phyloP scores from a whole-genome alignment of 139 green algal genomes.

The Coelastrella sp. region DNA sequence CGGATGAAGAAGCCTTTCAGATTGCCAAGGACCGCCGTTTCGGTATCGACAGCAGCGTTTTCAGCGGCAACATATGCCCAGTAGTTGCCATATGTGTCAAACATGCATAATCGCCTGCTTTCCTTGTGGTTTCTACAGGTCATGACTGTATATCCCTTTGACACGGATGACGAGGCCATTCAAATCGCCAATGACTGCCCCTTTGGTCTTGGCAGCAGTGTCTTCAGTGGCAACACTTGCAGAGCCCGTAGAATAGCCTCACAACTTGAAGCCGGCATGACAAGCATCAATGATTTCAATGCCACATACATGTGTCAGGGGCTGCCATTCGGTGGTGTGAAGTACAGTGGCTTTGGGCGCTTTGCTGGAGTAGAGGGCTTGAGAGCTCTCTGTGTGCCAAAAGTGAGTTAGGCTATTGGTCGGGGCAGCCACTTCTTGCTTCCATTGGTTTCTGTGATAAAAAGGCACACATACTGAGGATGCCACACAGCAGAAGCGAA shows the following conservation, averaged over 20 bases:
- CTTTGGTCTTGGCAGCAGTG: slow-evolving; percentile 94
- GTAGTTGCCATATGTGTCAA: too few relatives aligned
- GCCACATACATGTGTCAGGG: slow-evolving; percentile 98
- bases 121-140: slow-evolving; percentile 68
- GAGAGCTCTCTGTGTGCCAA: slow-evolving; percentile 42
- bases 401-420: slow-evolving; percentile 72
- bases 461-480: too few relatives aligned
- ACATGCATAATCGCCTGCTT: too few relatives aligned
- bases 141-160: slow-evolving; percentile 71
- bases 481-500: too few relatives aligned
- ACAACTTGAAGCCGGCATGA: slow-evolving; percentile 89
- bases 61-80: too few relatives aligned
- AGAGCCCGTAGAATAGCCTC: slow-evolving; percentile 68
- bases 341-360: slow-evolving; percentile 95
- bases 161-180: slow-evolving; percentile 91
- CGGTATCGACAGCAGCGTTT: slow-evolving; percentile 92
- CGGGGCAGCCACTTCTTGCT: too few relatives aligned
- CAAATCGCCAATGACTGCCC: slow-evolving; percentile 94
- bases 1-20: slow-evolving; percentile 90
- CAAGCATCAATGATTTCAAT: slow-evolving; percentile 96
- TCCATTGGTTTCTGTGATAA: too few relatives aligned
- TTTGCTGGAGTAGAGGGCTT: slow-evolving; percentile 96
- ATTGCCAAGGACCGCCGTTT: slow-evolving; percentile 97
- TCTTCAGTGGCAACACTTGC: slow-evolving; percentile 80
- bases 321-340: slow-evolving; percentile 98